Base-by-base conservation (phyloP, 768 basidiomycete genomes). In the Psilocybe cyanescens region DNA sequence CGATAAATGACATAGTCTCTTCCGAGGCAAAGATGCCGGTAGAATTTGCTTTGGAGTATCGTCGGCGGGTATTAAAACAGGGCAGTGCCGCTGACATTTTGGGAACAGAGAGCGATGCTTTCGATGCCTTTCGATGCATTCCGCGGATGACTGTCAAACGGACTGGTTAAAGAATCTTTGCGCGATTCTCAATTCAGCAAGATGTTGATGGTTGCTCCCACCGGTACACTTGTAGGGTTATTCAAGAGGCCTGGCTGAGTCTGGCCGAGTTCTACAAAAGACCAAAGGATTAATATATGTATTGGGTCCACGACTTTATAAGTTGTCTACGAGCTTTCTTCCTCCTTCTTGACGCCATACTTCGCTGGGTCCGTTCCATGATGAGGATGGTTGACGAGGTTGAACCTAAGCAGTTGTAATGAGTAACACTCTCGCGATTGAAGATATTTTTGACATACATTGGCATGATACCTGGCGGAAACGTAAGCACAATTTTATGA, bases 381-480 rank as follows among this genome's bases (percentile, higher is more conserved):
- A 71, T 86, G 77, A 46, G 87, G 88, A 74, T 97, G 95, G 74
- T 96, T 91, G 68, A 96, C 95, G 52, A 98, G 80, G 80, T 99
- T 99, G 78, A 99, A 86, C 95, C 95, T 97, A 70, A 45, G 71
- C 57, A 52, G 29, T 63, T 46, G 28, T 60, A 28, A 58, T 49
- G 5, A 58, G 48, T 29, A 41, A 16, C 2, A 39, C 8, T 16
- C 12, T 46, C 1, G 30, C 54, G 67, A 63, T 58, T 72, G 31
- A 41, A 33, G 44, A 37, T 9, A 44, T 14, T 14, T 14, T 24
- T 24, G 47, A 58, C 88, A 74, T 71, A 91, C 91, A 92, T 91
- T 24, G 91, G 92, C 14, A 53, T 12, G 33, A 53, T 24, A 35
- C 29, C 51, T 53, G 16, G 33, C 12, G 11, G n/a, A 8, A 37